Percentiles rank a stretch among this genome's conserved stretches.
Evolutionary conservation across 2,329 filamentous ascomycete genomes (phyloP).

Genomic region (Phialophora tarda): DNA sequence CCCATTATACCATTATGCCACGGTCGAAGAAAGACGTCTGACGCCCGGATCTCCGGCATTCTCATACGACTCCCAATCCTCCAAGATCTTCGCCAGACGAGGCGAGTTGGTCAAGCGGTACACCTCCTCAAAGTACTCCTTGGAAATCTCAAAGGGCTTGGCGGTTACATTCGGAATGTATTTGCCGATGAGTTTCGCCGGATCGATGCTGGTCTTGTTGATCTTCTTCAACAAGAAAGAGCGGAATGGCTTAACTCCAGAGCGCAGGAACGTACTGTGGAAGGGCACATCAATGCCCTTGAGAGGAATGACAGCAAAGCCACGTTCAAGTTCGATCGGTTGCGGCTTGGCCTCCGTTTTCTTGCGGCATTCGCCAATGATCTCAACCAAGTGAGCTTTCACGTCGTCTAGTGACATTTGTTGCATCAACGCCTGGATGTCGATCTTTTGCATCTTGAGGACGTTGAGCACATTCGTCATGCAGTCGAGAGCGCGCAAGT

Average conservation of each 20-base stretch:
- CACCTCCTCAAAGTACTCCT: conserved; percentile 99
- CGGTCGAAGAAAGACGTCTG: conserved; percentile 32
- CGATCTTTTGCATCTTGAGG: conserved; percentile 94
- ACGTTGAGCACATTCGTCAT: conserved; percentile 86
- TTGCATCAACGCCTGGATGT: conserved; percentile 90
- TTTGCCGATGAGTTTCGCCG: conserved; percentile 94
- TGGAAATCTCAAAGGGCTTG: conserved; percentile 90
- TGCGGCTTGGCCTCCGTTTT: conserved; percentile 86
- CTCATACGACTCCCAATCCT: conserved; percentile 81
- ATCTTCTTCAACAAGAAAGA: conserved; percentile 99
- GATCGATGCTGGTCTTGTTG: conserved; percentile 98
- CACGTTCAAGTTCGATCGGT: conserved; percentile 88
- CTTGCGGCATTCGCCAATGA: conserved; percentile 86
- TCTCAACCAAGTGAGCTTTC: conserved; percentile 85
- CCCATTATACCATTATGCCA: conserved; percentile 29
- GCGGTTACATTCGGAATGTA: conserved; percentile 99
- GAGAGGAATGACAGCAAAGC: conserved; percentile 95
- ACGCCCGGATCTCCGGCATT: conserved; percentile 42
- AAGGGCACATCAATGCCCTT: conserved; percentile 95
- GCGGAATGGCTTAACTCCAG: conserved; percentile 98
- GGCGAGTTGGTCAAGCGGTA: conserved; percentile 87
- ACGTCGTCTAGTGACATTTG: conserved; percentile 86
- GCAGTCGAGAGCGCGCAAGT: conserved; percentile 69
- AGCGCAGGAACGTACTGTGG: conserved; percentile 97
- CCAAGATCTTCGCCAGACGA: conserved; percentile 63